These are phyloP conservation scores for Magnusiomyces ingens DNA, from an alignment of 1,139 yeast species.

Conservation along the genomic window DNA sequence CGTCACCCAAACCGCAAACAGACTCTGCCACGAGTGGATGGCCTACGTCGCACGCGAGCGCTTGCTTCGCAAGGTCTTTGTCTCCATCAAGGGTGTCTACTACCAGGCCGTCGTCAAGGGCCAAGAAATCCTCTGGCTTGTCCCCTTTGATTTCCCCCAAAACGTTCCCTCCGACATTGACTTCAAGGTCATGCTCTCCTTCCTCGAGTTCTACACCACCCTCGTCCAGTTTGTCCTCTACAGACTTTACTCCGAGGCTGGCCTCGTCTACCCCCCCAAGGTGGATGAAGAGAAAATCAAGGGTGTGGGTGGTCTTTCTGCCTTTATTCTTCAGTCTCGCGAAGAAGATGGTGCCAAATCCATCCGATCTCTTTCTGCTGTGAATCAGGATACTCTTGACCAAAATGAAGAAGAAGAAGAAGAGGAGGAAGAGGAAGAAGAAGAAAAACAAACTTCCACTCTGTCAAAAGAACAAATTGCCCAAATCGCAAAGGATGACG, in stretches of 20 bases:
- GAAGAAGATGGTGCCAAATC: constrained; percentile 27
- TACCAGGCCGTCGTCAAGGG: constrained; percentile 88
- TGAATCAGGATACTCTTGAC: constrained; percentile 24
- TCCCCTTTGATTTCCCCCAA: constrained; percentile 95
- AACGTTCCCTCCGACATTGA: constrained; percentile 91
- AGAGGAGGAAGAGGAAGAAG: constrained; percentile 19
- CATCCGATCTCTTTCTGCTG: constrained; percentile 35
- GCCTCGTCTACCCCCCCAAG: constrained; percentile 85
- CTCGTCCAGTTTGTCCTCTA: constrained; percentile 78
- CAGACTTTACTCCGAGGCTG: constrained; percentile 79
- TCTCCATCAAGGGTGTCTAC: constrained; percentile 94
- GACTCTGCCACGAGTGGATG: constrained; percentile 88
- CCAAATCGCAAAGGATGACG: constrained; percentile 27
- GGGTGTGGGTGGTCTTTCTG: constrained; percentile 83
- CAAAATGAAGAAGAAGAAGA: constrained; percentile 38
- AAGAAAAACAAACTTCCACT: constrained; percentile 20
- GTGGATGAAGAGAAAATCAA: constrained; percentile 65
- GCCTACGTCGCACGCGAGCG: constrained; percentile 87
- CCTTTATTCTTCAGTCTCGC: constrained; percentile 65
- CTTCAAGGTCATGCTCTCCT: constrained; percentile 94
- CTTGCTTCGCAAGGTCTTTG: constrained; percentile 80
- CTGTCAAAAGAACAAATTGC: constrained; percentile 21
- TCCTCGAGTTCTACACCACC: constrained; percentile 91
- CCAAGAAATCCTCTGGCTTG: constrained; percentile 92
- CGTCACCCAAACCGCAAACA: constrained; percentile 80